phyloP scores from a whole-genome alignment of 2,329 filamentous ascomycete genomes.

The Coniochaeta sp. region DNA sequence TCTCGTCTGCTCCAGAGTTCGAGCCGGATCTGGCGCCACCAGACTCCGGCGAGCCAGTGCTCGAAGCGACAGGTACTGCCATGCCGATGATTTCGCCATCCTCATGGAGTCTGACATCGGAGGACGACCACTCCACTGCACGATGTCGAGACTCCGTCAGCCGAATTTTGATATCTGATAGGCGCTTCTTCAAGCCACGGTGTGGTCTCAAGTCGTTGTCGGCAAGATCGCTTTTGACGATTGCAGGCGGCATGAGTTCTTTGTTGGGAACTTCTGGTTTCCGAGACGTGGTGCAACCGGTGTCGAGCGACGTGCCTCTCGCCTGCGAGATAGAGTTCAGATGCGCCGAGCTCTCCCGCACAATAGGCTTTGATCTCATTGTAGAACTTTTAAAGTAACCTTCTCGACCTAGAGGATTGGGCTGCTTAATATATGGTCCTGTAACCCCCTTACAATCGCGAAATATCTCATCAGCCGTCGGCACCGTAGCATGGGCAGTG shows the following conservation, averaged over 20 bases:
- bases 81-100: conserved; percentile 1
- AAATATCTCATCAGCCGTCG: background rate
- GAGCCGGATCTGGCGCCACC: background rate
- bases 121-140: conserved; percentile 1
- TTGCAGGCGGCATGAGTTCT: background rate
- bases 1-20: background rate
- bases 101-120: background rate
- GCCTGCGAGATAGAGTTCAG: background rate
- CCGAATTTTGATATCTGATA: conserved; percentile 15
- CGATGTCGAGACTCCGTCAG: conserved; percentile 12
- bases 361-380: background rate
- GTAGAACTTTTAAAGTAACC: background rate
- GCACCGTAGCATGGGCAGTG: background rate
- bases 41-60: background rate
- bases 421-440: background rate
- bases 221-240: background rate
- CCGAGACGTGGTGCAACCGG: conserved; percentile 1
- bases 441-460: background rate
- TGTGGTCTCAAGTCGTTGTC: conserved; percentile 2
- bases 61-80: background rate
- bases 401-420: background rate
- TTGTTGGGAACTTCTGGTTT: background rate
- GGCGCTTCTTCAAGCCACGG: conserved; percentile 13
- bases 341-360: background rate
- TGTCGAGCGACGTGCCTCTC: background rate